A percentile compares a stretch with the other conserved stretches of the same genome.
Conservation (phyloP, 257 asterid genomes). For the Solanum pinnatisectum region DNA sequence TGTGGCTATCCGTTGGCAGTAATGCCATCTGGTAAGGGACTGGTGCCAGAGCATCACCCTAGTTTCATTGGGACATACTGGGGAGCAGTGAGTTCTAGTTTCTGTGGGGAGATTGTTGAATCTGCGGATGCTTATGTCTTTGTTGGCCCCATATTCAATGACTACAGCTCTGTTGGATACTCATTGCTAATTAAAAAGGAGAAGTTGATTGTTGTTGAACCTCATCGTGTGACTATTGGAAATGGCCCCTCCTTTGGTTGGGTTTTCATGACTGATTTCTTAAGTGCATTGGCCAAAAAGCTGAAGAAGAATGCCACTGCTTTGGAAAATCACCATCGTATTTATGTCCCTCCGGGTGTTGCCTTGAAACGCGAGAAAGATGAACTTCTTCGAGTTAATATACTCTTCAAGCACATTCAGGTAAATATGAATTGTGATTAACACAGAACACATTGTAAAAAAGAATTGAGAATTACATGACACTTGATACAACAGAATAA, state of each 20-base stretch:
- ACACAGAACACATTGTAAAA: neutral
- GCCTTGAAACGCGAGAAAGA: constrained; percentile 8
- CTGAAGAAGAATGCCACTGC: constrained; percentile 18
- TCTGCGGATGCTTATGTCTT: constrained; percentile 29
- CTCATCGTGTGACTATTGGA: constrained; percentile 20
- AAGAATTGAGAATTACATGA: neutral
- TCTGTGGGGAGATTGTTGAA: constrained; percentile 27
- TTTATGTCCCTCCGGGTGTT: constrained; percentile 23
- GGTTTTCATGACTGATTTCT: constrained; percentile 22
- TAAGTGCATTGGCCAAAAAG: constrained; percentile 15
- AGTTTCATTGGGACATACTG: constrained; percentile 24
- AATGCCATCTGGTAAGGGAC: constrained; percentile 27
- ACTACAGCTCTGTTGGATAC: constrained; percentile 27
- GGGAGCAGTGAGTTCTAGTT: constrained; percentile 25
- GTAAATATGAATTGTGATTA: neutral
- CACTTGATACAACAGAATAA: neutral
- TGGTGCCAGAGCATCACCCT: constrained; percentile 23
- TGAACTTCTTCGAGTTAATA: constrained; percentile 23
- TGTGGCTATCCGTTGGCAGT: constrained; percentile 17
- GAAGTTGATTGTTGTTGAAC: constrained; percentile 14
- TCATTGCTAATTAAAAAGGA: constrained; percentile 23
- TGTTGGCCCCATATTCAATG: constrained; percentile 29
- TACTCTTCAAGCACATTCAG: constrained; percentile 27
- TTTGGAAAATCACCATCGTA: constrained; percentile 17
- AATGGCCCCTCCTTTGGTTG: constrained; percentile 28